phyloP scores from a whole-genome alignment of 164 flowering plant genomes.

The Taxillus chinensis region DNA sequence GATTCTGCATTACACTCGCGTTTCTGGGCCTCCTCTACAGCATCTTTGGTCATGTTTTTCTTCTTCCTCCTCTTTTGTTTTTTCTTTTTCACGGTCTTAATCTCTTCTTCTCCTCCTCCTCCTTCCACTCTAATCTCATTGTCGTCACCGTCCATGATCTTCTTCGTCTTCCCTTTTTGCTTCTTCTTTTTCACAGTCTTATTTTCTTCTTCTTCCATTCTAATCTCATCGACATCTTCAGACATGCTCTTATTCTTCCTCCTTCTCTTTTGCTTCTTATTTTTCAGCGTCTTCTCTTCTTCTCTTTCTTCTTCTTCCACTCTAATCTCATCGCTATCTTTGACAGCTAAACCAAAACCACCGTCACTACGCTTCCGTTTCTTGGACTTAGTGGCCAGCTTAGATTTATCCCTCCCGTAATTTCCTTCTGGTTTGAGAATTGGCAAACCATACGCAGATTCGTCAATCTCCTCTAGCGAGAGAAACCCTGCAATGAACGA shows the following conservation, averaged over 20 bases:
- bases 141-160: conserved; percentile 9
- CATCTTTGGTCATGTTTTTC: neutral
- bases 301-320: neutral
- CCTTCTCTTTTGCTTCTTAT: neutral
- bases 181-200: conserved; percentile 23
- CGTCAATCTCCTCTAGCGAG: conserved; percentile 87
- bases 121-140: neutral
- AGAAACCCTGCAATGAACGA: conserved; percentile 48
- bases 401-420: conserved; percentile 5
- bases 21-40: conserved; percentile 1
- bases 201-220: conserved; percentile 8
- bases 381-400: conserved; percentile 7
- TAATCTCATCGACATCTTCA: neutral
- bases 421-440: conserved; percentile 17
- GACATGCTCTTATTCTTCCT: conserved; percentile 4
- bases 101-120: no score
- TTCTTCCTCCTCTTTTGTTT: conserved; percentile 1
- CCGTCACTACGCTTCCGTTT: conserved; percentile 11
- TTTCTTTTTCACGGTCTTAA: neutral
- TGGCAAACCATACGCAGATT: conserved; percentile 40
- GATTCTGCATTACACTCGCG: conserved; percentile 9
- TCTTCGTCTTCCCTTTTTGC: conserved; percentile 26
- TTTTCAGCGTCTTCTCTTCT: neutral
- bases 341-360: conserved; percentile 2
- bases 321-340: conserved; percentile 1